These are phyloP conservation scores for Hypericum androsaemum DNA, from an alignment of 345 rosid genomes.

Conservation along the genomic window DNA sequence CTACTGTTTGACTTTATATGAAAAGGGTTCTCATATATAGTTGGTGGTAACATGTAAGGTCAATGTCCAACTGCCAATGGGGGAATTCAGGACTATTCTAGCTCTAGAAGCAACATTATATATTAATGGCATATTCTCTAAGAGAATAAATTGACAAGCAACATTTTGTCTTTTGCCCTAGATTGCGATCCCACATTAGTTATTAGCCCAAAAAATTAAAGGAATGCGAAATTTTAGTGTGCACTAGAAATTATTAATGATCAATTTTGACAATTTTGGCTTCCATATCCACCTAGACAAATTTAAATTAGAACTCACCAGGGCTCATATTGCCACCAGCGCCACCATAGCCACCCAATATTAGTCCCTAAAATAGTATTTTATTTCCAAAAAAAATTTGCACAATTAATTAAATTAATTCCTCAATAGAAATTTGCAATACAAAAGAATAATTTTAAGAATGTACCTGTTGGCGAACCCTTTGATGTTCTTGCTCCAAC, in stretches of 20 bases:
- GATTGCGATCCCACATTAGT: too few species aligned
- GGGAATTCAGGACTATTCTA: not conserved
- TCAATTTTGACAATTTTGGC: too few species aligned
- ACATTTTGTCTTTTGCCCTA: too few species aligned
- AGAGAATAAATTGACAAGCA: too few species aligned
- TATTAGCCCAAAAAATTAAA: too few species aligned
- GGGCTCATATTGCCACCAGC: slow-evolving; percentile 67
- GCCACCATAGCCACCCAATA: slow-evolving; percentile 70
- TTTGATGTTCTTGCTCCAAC: slow-evolving; percentile 89
- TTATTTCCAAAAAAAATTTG: not conserved
- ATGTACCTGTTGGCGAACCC: slow-evolving; percentile 83
- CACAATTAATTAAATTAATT: not conserved
- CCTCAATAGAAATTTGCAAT: not conserved
- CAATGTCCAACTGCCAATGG: slow-evolving; percentile 1
- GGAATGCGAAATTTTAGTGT: too few species aligned
- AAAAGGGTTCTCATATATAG: not conserved
- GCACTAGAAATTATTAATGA: too few species aligned
- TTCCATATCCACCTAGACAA: too few species aligned
- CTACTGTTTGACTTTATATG: too few species aligned
- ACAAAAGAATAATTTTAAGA: not conserved
- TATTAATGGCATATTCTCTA: too few species aligned
- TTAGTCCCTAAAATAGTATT: slow-evolving; percentile 42
- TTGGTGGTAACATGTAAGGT: not conserved
- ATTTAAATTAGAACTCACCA: slow-evolving; percentile 30
- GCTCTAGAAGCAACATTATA: too few species aligned